Percentiles rank a stretch among this genome's conserved stretches.
phyloP scores from a whole-genome alignment of 495 filamentous ascomycete genomes.

The Pyronema omphalodes region DNA sequence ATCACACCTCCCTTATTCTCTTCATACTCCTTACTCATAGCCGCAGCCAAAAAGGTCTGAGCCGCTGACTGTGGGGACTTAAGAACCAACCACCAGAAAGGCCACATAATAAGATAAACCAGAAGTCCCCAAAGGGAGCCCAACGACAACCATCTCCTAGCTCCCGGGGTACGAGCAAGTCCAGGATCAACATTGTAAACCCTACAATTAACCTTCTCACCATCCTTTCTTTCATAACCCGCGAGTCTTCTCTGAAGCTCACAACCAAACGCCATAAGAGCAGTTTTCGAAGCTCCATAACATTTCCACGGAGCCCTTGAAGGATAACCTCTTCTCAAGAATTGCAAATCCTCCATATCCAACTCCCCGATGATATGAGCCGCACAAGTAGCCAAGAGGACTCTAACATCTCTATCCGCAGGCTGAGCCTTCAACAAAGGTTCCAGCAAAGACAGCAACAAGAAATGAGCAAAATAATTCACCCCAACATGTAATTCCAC shows the following conservation, averaged over 20 bases:
- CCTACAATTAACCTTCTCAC: conserved; percentile 55
- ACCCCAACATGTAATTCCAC: conserved; percentile 81
- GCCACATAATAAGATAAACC: conserved; percentile 59
- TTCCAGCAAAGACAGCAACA: conserved; percentile 73
- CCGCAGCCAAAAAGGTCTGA: conserved; percentile 68
- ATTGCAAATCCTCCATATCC: conserved; percentile 25
- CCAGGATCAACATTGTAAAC: conserved; percentile 79
- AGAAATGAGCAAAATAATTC: conserved; percentile 92
- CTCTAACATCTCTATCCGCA: conserved; percentile 74
- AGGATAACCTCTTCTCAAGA: conserved; percentile 17
- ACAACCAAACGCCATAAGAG: conserved; percentile 68
- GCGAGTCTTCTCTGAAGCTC: conserved; percentile 81
- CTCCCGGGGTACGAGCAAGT: conserved; percentile 65
- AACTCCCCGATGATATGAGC: conserved; percentile 49
- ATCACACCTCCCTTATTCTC: conserved; percentile 47
- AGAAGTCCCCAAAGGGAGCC: conserved; percentile 68
- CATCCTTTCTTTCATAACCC: conserved; percentile 62
- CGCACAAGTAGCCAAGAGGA: conserved; percentile 72
- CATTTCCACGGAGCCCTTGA: conserved; percentile 34
- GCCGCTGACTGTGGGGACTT: conserved; percentile 69
- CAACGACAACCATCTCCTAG: conserved; percentile 62
- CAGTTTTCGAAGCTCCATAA: conserved; percentile 75
- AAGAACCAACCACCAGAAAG: conserved; percentile 68
- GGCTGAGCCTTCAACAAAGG: conserved; percentile 80
- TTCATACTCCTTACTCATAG: conserved; percentile 55